Conservation (phyloP, 768 basidiomycete genomes). For the Suillus decipiens region DNA sequence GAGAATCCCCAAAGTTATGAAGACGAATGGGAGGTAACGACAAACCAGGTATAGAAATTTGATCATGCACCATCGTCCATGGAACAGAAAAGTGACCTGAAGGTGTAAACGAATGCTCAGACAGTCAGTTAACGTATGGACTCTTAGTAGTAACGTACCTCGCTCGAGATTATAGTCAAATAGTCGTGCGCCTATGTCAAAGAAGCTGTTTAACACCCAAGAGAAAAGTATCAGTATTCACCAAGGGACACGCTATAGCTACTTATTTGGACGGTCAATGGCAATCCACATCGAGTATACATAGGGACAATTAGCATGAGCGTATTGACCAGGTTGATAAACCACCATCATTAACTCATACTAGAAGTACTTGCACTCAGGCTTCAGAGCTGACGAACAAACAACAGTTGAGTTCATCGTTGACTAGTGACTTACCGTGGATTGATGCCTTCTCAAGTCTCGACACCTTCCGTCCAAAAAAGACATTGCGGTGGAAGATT, state of each 20-base stretch:
- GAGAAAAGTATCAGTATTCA: background rate
- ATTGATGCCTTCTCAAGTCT: no score
- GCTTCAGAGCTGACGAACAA: no score
- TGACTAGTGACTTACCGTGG: no score
- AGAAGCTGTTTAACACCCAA: background rate
- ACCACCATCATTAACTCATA: background rate
- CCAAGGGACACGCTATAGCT: background rate
- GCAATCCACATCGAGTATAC: background rate
- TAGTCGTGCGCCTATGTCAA: background rate
- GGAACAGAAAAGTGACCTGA: background rate
- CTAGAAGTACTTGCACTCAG: background rate
- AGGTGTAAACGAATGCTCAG: background rate
- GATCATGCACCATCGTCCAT: background rate
- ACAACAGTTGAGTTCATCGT: no score
- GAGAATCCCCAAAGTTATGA: background rate
- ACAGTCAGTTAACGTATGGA: background rate
- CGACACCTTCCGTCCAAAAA: background rate
- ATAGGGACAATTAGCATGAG: background rate
- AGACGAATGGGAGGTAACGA: conserved; percentile 1
- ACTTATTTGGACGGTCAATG: background rate
- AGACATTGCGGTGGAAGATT: no score
- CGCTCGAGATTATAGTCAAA: background rate
- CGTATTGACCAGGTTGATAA: background rate
- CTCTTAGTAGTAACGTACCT: background rate
- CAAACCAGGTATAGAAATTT: background rate